Evolutionary conservation across 345 rosid genomes (phyloP), one percentile per base, ranked within the genome.

Genomic region (Populus deltoides): DNA sequence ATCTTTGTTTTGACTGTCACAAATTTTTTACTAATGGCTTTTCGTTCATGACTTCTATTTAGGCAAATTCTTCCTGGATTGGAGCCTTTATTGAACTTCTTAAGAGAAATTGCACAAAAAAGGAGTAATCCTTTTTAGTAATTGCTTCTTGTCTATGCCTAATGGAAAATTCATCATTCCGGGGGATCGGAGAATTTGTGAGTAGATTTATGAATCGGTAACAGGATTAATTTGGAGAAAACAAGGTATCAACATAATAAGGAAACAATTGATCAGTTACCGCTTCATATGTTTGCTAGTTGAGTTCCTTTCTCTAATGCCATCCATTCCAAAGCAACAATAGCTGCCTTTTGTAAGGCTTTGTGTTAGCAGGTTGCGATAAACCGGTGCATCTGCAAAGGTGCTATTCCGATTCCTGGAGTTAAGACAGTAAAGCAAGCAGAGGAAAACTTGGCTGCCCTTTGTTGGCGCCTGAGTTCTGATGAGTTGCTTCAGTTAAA

Each of bases 331-430:
- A 51, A 51, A 17, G 57, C 57, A 51, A 6, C 57, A 51, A 51
- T 51, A 7, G 17, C 2, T 20, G 18, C 18, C 59, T 81, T 29
- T 70, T 63, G 66, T 55, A 12, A 47, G 29, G 29, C 9, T 63
- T 38, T 77, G 10, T 11, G 5, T 47, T 76, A 20, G 72, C 73
- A 94, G 97, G 93, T 94, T 15, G 97, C 98, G 22, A 87, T 95
- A 81, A 92, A 95, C 86, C 92, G 98, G 98, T 95, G 98, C 89
- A 90, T 93, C 73, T 84, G 96, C 80, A 91, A 92, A 75, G 98
- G 97, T 33, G 80, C 97, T 22, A 86, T 95, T 39, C 99, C 98
- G 0, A 95, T 95, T 80, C 99, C 98, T 3, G 98, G 98, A 57
- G 90, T 95, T 11, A 93, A 93, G 86, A 83, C 92, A 2, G 86